Base-by-base conservation (phyloP, 2,329 filamentous ascomycete genomes). In the Ophiostoma sp. region DNA sequence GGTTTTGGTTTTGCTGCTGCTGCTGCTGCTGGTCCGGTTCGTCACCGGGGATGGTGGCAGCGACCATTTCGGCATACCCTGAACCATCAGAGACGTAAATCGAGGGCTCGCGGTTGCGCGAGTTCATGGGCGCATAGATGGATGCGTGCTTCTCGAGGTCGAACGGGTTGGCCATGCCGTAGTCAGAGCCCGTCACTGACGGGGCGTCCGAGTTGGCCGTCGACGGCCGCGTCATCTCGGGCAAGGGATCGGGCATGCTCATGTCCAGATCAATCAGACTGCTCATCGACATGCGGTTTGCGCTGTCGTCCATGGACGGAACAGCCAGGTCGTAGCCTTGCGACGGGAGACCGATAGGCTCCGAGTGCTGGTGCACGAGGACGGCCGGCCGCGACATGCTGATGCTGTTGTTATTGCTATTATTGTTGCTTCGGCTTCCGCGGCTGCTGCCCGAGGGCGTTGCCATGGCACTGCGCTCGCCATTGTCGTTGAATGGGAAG, bases 131-230 rank as follows among this genome's bases (percentile, higher is more conserved):
- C 70, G 75, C 73, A 72, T 87, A 86, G 1, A 87, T 78, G 0
- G 86, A 88, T 1, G 85, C 80, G 73, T 89, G 87, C n/a, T 84
- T 83, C 76, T 90, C 87, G 3, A 89, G 80, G 69, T 89, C 86
- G 71, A 89, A 89, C 0, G 87, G 86, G 73, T 87, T 86, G 1
- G 80, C 82, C 15, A 82, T 80, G 15, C 85, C 83, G 41, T 85
- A 77, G 70, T 88, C 85, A 0, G 86, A 87, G 68, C 86, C 86
- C 8, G 82, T 81, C 13, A 87, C 79, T 0, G 85, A 87, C 1
- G 77, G 83, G 15, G 81, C 84, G 72, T 88, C 86, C 0, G 87
- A 89, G 76, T 87, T 84, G 13, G 86, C 86, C 0, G 86, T 87
- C 1, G 86, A 87, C 0, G 86, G 86, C 1, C 85, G 81, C 0